Evolutionary conservation across 148 eudicot species (phyloP), one percentile per base, ranked within the genome.

Genomic region (Simmondsia chinensis): DNA sequence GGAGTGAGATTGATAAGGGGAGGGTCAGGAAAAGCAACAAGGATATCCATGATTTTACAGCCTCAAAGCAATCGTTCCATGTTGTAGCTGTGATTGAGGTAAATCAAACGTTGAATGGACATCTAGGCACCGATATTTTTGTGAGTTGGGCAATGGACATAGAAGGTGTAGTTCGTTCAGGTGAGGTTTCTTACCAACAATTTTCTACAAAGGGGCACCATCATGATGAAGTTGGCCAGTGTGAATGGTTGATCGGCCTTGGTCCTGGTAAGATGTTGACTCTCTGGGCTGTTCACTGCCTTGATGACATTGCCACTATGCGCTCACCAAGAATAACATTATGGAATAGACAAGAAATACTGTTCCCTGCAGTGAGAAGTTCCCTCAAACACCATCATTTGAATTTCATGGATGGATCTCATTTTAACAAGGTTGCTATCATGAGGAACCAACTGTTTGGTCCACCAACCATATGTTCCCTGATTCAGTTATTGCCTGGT

Each of bases 191-290:
- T 58, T 38, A 48, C 39, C 54, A 59, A 20, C 52, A 31, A 68
- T 64, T 64, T 36, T 57, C 63, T 39, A 34, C 60, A 42, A 74
- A 67, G 20, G 64, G 49, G 42, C 42, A 54, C 68, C 49, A 65
- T 29, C 47, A 57, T 55, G 76, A 64, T 36, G 73, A 66, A 52
- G 73, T 68, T 59, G 87, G 94, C 20, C 65, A 60, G 40, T 93
- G 99, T 66, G 99, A 86, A 59, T 93, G 99, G 99, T 55, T 93
- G 58, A 34, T 93, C 46, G 95, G 74, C 20, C 48, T 79, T 73
- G 96, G 99, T 60, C 89, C 89, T 35, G 63, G 73, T 27, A 69
- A 25, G 44, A 16, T 59, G 43, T 59, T 73, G 46, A 75, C 94
- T 5, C 48, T 82, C 32, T 93, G 99, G 99, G 86, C 94, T 19